Percentiles rank a stretch among this genome's conserved stretches.
Evolutionary conservation across 768 basidiomycete genomes (phyloP).

Genomic region (Goffeauzyma gilvescens): DNA sequence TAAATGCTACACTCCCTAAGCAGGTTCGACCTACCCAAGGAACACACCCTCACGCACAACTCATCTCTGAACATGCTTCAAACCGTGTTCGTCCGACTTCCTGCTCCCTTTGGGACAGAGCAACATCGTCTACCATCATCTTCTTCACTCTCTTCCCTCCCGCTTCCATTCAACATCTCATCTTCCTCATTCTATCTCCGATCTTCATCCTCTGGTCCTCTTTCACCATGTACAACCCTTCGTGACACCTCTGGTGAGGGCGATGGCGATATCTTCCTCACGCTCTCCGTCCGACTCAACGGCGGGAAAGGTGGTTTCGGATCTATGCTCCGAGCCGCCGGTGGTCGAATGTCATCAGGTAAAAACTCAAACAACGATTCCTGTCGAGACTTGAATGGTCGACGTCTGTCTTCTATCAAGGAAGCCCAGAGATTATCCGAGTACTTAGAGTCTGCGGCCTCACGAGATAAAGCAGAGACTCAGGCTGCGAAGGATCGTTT

Average conservation of each 20-base stretch:
- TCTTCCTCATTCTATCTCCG: slow-evolving; percentile 13
- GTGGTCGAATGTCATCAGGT: slow-evolving; percentile 83
- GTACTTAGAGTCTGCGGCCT: slow-evolving; percentile 45
- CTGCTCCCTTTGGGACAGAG: slow-evolving; percentile 15
- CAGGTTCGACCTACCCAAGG: too few species aligned
- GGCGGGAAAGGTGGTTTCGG: slow-evolving; percentile 98
- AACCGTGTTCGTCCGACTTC: slow-evolving; percentile 23
- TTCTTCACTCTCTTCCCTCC: slow-evolving; percentile 12
- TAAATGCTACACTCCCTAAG: too few species aligned
- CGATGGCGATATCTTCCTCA: slow-evolving; percentile 32
- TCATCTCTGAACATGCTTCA: too few species aligned
- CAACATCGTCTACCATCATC: slow-evolving; percentile 11
- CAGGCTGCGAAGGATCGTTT: slow-evolving; percentile 66
- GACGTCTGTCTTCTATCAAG: slow-evolving; percentile 80
- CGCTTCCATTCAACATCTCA: slow-evolving; percentile 4
- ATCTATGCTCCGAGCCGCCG: slow-evolving; percentile 83
- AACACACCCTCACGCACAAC: too few species aligned
- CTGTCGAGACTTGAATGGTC: slow-evolving; percentile 75
- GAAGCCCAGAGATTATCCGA: slow-evolving; percentile 82
- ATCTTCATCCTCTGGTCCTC: slow-evolving; percentile 21
- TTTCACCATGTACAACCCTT: slow-evolving; percentile 27
- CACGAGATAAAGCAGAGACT: slow-evolving; percentile 55
- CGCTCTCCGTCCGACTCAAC: slow-evolving; percentile 51
- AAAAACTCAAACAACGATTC: slow-evolving; percentile 64
- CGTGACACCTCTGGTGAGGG: slow-evolving; percentile 3